Conservation (phyloP, 768 basidiomycete genomes). For the Macrolepiota fuliginosa region DNA sequence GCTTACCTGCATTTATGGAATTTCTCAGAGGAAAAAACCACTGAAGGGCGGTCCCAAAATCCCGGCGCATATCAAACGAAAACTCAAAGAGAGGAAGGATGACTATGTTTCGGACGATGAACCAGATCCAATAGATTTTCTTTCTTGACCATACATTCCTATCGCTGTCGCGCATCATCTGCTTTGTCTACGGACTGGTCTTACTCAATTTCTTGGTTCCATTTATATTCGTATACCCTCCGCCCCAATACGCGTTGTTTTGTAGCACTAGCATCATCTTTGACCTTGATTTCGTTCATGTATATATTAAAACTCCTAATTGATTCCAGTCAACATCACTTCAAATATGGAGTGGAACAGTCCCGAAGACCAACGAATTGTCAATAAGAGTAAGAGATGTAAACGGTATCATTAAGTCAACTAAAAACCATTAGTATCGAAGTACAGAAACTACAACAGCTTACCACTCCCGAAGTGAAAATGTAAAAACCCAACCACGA, state of each 20-base stretch:
- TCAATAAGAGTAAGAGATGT: background rate
- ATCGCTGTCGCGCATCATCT: background rate
- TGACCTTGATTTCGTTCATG: background rate
- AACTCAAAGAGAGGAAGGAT: background rate
- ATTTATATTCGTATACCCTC: background rate
- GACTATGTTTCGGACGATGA: conserved; percentile 27
- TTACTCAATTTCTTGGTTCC: background rate
- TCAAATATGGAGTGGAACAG: background rate
- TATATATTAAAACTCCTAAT: background rate
- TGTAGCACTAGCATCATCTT: background rate
- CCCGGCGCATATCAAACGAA: background rate
- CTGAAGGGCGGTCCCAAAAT: background rate
- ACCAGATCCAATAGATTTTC: conserved; percentile 45
- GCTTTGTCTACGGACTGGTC: background rate
- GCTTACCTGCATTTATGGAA: background rate
- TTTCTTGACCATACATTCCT: conserved; percentile 28
- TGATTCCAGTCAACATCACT: background rate
- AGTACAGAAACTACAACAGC: conserved; percentile 3
- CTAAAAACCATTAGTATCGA: conserved; percentile 4
- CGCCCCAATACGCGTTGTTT: background rate
- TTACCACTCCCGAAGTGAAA: background rate
- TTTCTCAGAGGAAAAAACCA: background rate
- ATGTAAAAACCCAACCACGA: background rate
- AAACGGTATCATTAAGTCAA: conserved; percentile 7
- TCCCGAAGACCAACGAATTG: background rate